Base-by-base conservation (phyloP, 2,329 filamentous ascomycete species). In the Emydomyces testavorans region DNA sequence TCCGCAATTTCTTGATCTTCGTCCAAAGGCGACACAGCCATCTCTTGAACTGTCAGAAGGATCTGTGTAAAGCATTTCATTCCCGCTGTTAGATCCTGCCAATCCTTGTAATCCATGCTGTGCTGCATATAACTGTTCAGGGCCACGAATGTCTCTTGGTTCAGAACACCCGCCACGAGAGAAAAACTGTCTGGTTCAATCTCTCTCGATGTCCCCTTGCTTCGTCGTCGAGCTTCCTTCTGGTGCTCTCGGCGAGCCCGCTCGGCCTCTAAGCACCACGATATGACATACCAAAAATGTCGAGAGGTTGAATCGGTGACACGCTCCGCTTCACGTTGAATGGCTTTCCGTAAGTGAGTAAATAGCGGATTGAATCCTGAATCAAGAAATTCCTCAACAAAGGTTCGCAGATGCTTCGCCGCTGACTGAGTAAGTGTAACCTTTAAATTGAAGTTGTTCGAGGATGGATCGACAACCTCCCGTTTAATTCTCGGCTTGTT, bases 1-100 rank as follows among this genome's bases (percentile, higher is more conserved):
- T 98, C 90, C 0, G 92, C 90, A 62, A 98, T 96, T 57, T 96
- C 92, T 60, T 94, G 84, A 56, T 98, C 86, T n/a, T 95, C 89
- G 53, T 95, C 89, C 24, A 85, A 76, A 0, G 78, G 75, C 1
- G 86, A 92, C 39, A 84, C 79, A 1, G 81, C 74, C 89, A 98
- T 96, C 52, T 93, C 86, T 58, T 94, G 88, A 1, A 96, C 83
- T 0, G 89, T 94, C 21, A 94, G 74, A 16, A 94, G 72, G 55
- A 96, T 92, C 61, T 96, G 89, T 0, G 89, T 96, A 61, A 95
- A 94, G 61, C 89, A 95, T 48, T 85, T 82, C 80, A 96, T 92
- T 40, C 85, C 82, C 0, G 90, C 83, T 48, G 88, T 85, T 13
- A 96, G 67, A 57, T 94, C 85, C 47, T 79, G 78, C 89, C 89